A percentile compares a stretch with the other conserved stretches of the same genome.
These are phyloP conservation scores for Starmerella bacillaris DNA, from an alignment of 805 yeast species.

Conservation along the genomic window DNA sequence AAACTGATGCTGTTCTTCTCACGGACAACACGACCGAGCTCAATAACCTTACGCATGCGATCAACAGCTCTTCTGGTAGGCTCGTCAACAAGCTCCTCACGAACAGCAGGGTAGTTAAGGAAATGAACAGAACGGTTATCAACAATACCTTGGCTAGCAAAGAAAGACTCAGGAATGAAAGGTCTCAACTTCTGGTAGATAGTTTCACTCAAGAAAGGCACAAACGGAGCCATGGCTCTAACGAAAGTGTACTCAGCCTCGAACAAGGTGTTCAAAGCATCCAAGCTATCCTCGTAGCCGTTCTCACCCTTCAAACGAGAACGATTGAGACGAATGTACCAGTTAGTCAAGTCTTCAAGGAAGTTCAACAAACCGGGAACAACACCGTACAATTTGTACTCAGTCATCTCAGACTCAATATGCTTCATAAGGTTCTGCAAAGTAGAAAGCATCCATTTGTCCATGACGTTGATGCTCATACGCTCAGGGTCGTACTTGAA, in stretches of 20 bases:
- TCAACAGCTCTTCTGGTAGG: constrained; percentile 73
- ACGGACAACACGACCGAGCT: constrained; percentile 87
- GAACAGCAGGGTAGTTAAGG: constrained; percentile 73
- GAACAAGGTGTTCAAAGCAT: constrained; percentile 77
- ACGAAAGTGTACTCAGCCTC: constrained; percentile 77
- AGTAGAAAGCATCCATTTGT: constrained; percentile 93
- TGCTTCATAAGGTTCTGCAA: constrained; percentile 74
- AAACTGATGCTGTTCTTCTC: constrained; percentile 86
- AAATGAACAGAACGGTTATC: constrained; percentile 78
- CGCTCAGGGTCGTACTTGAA: constrained; percentile 54
- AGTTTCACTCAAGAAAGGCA: constrained; percentile 86
- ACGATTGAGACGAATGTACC: constrained; percentile 98
- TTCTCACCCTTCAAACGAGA: constrained; percentile 91
- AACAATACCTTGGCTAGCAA: constrained; percentile 19
- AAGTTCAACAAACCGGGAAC: constrained; percentile 79
- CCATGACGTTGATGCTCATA: constrained; percentile 78
- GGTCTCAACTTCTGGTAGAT: constrained; percentile 61
- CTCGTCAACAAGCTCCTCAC: constrained; percentile 62
- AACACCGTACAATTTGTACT: constrained; percentile 83
- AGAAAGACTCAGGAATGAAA: constrained; percentile 25
- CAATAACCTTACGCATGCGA: constrained; percentile 95
- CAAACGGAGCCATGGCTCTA: constrained; percentile 97
- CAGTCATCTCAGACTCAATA: constrained; percentile 78
- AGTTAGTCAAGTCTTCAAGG: constrained; percentile 89
- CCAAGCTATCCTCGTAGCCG: constrained; percentile 65